Percentiles rank a stretch among this genome's conserved stretches.
These are phyloP conservation scores for Vitis hybrid DNA, from an alignment of 177 flowering plant genomes.

Conservation along the genomic window DNA sequence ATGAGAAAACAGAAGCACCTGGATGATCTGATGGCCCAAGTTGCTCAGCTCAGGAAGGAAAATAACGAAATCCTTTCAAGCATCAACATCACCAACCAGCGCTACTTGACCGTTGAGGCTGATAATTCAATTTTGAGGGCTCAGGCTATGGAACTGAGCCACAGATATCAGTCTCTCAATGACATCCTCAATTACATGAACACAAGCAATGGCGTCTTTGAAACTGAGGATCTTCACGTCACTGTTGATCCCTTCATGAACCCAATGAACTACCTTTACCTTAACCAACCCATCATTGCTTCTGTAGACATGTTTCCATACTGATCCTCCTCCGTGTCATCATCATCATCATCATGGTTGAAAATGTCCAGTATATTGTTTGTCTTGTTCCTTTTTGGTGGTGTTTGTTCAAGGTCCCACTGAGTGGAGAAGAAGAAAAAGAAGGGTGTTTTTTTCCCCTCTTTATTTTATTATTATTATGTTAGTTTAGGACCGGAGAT, in stretches of 20 bases:
- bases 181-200: conserved; percentile 50
- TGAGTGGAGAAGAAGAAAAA: conserved; percentile 6
- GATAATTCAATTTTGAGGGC: conserved; percentile 71
- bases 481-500: background rate
- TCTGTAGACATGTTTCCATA: conserved; percentile 57
- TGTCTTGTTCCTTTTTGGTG: conserved; percentile 1
- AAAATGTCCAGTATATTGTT: background rate
- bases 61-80: conserved; percentile 51
- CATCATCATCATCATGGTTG: background rate
- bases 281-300: conserved; percentile 71
- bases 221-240: conserved; percentile 14
- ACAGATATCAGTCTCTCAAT: conserved; percentile 59
- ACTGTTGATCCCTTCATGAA: conserved; percentile 30
- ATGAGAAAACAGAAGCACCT: conserved; percentile 83
- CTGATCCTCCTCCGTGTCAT: conserved; percentile 18
- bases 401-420: conserved; percentile 11
- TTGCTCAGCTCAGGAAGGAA: conserved; percentile 45
- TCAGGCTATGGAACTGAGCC: conserved; percentile 59
- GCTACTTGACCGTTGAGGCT: conserved; percentile 50
- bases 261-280: conserved; percentile 41
- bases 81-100: conserved; percentile 54
- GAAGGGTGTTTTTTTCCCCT: background rate
- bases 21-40: conserved; percentile 68
- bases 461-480: background rate
- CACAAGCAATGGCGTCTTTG: conserved; percentile 27